Percentiles rank a stretch among this genome's conserved stretches.
Evolutionary conservation across 352 stramenopile genomes (phyloP).

Genomic region (Pythium rhizo-oryzae): DNA sequence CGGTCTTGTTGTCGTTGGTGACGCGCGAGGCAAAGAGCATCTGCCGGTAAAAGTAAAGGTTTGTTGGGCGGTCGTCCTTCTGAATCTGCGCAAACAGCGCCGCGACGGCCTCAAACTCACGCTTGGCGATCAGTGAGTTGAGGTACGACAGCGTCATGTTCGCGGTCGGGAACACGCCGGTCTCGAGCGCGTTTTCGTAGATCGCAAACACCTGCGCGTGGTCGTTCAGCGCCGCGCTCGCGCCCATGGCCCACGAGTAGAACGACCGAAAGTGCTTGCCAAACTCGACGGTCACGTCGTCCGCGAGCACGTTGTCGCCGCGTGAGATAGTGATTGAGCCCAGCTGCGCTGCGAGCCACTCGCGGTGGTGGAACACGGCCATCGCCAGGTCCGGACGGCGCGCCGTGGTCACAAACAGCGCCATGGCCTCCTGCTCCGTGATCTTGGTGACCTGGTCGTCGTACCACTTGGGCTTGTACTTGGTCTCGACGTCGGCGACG

Average conservation of each 20-base stretch:
- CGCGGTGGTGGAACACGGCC: constrained; percentile 54
- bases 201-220: constrained; percentile 45
- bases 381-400: constrained; percentile 38
- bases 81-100: constrained; percentile 49
- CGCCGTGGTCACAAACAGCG: constrained; percentile 46
- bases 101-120: constrained; percentile 42
- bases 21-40: constrained; percentile 48
- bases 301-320: constrained; percentile 38
- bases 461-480: constrained; percentile 54
- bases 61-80: constrained; percentile 43
- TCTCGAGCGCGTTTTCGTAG: constrained; percentile 48
- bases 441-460: constrained; percentile 59
- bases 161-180: constrained; percentile 52
- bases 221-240: constrained; percentile 33
- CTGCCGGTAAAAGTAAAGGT: constrained; percentile 67
- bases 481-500: constrained; percentile 38
- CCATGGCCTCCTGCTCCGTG: constrained; percentile 65
- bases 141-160: constrained; percentile 72
- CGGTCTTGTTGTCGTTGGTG: constrained; percentile 34
- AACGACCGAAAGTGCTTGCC: constrained; percentile 56
- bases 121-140: constrained; percentile 42
- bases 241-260: constrained; percentile 68
- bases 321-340: constrained; percentile 22
- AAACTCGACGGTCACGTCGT: constrained; percentile 42
- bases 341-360: constrained; percentile 41